Conservation (phyloP, 306 rosid species). For the Castanospermum australe region DNA sequence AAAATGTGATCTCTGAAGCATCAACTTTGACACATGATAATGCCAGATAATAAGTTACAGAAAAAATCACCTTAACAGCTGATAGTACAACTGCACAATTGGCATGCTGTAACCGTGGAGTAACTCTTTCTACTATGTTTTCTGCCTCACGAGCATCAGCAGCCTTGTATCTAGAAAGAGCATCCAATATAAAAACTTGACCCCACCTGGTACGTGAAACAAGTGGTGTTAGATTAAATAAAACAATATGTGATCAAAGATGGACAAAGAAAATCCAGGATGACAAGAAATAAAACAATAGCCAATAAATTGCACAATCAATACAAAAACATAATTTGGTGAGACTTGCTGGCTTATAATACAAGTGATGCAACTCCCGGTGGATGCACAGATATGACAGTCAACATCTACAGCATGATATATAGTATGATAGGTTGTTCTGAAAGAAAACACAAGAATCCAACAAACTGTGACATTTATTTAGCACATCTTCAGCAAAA, state of each 20-base stretch:
- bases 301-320: conserved; percentile 3
- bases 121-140: conserved; percentile 96
- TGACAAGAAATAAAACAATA: conserved; percentile 4
- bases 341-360: background rate
- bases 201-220: conserved; percentile 72
- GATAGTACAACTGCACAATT: conserved; percentile 99
- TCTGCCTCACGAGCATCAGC: conserved; percentile 98
- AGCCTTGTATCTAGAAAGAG: conserved; percentile 95
- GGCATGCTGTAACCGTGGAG: conserved; percentile 97
- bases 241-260: conserved; percentile 2
- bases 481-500: too few relatives aligned
- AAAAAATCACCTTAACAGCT: conserved; percentile 82
- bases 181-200: conserved; percentile 96
- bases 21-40: conserved; percentile 10
- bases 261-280: background rate
- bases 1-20: conserved; percentile 25
- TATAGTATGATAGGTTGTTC: background rate
- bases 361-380: background rate
- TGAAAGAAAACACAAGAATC: background rate
- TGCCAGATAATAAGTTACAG: background rate
- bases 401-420: background rate
- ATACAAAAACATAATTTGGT: conserved; percentile 7
- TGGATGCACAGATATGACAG: too few relatives aligned
- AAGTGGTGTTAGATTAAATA: conserved; percentile 21
- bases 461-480: conserved; percentile 40